Conservation (phyloP, 2,329 filamentous ascomycete genomes). For the Aspergillus uvarum region DNA sequence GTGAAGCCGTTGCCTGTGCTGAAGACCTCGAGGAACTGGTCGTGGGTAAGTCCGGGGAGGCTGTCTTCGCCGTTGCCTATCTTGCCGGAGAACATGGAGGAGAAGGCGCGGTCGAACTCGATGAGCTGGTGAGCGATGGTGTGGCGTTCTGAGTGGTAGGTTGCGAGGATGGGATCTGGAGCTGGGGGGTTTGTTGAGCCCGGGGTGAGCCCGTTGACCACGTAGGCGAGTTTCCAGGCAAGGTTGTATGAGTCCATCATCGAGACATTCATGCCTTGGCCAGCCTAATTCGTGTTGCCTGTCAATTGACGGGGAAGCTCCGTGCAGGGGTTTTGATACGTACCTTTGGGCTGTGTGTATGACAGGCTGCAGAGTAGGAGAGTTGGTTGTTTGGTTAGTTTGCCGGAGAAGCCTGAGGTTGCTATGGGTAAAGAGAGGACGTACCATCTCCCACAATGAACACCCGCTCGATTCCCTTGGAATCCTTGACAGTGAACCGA, state of each 20-base stretch:
- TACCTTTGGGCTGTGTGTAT: conserved; percentile 72
- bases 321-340: not conserved
- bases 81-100: conserved; percentile 43
- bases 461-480: conserved; percentile 67
- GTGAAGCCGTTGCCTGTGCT: conserved; percentile 40
- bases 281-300: conserved; percentile 47
- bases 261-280: conserved; percentile 78
- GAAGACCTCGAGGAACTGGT: conserved; percentile 39
- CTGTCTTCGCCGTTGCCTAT: conserved; percentile 30
- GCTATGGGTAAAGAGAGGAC: conserved; percentile 7
- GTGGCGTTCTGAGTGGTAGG: conserved; percentile 40
- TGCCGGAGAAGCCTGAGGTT: not conserved
- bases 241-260: conserved; percentile 59
- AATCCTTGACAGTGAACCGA: conserved; percentile 56
- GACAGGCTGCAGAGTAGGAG: conserved; percentile 55
- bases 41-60: conserved; percentile 30
- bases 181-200: conserved; percentile 8
- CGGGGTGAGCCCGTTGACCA: conserved; percentile 39
- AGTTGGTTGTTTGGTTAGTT: not conserved
- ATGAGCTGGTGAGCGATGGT: conserved; percentile 41
- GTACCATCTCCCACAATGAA: conserved; percentile 68
- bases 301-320: not conserved
- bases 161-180: conserved; percentile 33
- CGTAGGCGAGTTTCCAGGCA: conserved; percentile 42
- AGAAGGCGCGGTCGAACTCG: conserved; percentile 41